Percentiles rank a stretch among this genome's conserved stretches.
Evolutionary conservation across 2,329 filamentous ascomycete species (phyloP).

Genomic region (Dothiorella sarmentorum): DNA sequence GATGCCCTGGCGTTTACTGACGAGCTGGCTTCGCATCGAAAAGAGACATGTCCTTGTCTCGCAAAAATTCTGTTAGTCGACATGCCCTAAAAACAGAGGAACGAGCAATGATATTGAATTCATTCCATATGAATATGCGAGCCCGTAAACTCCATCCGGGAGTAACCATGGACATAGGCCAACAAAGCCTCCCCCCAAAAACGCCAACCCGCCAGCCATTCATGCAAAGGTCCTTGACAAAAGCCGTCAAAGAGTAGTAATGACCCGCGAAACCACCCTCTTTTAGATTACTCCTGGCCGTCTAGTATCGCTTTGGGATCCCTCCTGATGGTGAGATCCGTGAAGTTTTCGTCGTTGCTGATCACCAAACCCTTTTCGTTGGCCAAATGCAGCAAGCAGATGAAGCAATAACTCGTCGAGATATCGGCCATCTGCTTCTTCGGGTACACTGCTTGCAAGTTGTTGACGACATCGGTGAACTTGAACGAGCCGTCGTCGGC

Average conservation of each 20-base stretch:
- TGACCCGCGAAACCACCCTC: not conserved
- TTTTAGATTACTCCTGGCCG: not conserved
- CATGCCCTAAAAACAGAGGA: not conserved
- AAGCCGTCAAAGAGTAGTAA: not conserved
- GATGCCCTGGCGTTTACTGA: too few species aligned
- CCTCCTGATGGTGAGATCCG: conserved; percentile 47
- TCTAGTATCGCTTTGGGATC: conserved; percentile 29
- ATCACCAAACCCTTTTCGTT: conserved; percentile 89
- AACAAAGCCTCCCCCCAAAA: not conserved
- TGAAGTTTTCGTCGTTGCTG: conserved; percentile 55
- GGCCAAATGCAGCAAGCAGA: conserved; percentile 83
- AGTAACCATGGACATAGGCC: not conserved
- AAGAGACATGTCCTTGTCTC: too few species aligned
- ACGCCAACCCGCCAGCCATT: not conserved
- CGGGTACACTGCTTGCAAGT: conserved; percentile 79
- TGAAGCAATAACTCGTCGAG: conserved; percentile 90
- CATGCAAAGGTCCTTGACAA: not conserved
- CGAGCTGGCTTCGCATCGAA: too few species aligned
- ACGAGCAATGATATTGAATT: not conserved
- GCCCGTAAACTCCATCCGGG: not conserved
- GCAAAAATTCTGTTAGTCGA: not conserved
- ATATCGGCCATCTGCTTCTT: conserved; percentile 87
- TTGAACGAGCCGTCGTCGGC: conserved; percentile 60
- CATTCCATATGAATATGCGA: not conserved
- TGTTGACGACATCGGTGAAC: conserved; percentile 91